A percentile compares a stretch with the other conserved stretches of the same genome.
phyloP scores from a whole-genome alignment of 1,284 basidiomycete genomes.

The Irpex sp. region DNA sequence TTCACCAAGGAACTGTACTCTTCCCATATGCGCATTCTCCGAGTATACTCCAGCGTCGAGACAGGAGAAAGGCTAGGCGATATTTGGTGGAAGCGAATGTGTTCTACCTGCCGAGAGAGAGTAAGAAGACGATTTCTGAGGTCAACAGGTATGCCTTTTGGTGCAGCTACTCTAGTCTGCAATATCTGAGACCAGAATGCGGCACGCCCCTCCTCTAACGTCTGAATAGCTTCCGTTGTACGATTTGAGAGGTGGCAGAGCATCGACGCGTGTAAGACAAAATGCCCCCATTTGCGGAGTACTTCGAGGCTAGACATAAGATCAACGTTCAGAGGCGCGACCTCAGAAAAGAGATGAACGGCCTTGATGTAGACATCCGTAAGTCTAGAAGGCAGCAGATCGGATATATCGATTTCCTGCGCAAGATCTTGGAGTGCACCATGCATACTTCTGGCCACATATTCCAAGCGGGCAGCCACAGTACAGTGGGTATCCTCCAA shows the following conservation, averaged over 20 bases:
- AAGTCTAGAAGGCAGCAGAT: neutral
- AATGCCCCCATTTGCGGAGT: neutral
- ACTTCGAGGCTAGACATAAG: neutral
- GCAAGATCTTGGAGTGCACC: neutral
- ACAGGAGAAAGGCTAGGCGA: neutral
- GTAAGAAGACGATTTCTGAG: neutral
- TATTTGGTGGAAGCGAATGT: neutral
- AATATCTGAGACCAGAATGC: conserved; percentile 12
- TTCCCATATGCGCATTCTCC: neutral
- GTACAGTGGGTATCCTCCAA: neutral
- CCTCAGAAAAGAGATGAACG: neutral
- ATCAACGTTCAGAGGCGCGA: neutral
- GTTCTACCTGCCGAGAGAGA: neutral
- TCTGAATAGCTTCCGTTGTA: neutral
- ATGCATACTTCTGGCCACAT: neutral
- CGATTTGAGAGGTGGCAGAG: neutral
- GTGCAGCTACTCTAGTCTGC: conserved; percentile 1
- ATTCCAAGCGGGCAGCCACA: neutral
- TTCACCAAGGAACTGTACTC: conserved; percentile 1
- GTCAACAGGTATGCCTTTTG: conserved; percentile 1
- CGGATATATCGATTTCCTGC: neutral
- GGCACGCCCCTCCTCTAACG: conserved; percentile 8
- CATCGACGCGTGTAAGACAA: neutral
- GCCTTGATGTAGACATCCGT: neutral
- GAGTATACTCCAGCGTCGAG: neutral